Evolutionary conservation across 257 asterid genomes (phyloP), one percentile per base, ranked within the genome.

Genomic region (Solanum sejunctum): DNA sequence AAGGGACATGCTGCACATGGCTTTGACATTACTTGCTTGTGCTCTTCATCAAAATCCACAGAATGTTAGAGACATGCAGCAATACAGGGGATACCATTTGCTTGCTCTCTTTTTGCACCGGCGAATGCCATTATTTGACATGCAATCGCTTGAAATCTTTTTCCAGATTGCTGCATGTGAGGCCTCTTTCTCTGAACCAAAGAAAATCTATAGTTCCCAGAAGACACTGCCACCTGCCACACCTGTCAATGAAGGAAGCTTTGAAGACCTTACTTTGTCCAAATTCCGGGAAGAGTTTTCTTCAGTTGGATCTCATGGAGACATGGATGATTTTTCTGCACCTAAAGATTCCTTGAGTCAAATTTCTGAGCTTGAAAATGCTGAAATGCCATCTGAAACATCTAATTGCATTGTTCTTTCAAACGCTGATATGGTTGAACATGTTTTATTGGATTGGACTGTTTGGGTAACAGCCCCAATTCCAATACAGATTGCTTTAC

Each of bases 381-480:
- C 97, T 54, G 94, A 94, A 81, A 89, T 92, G 89, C 89, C 89
- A 28, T 86, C 96, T 77, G 99, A 94, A 90, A 95, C 98, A 64
- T 92, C 99, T 78, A 97, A 97, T 89, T 97, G 99, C 90, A 91
- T 95, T 87, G 99, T 95, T 70, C 93, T 97, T 81, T 97, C 98
- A 71, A 95, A 97, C 89, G 91, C 99, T 83, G 98, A 97, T 89
- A 97, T 97, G 99, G 99, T 95, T 91, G 99, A 97, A 90, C 99
- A 97, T 85, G 98, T 97, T 82, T 88, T 97, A 89, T 91, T 97
- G 98, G 99, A 97, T 90, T 95, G 99, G 99, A 95, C 99, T 28
- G 91, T 97, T 83, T 97, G 99, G 99, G 98, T 94, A 80, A 88
- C 91, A 61, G 97, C 99, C 67, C 95, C 98, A 2, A 88, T 95